Evolutionary conservation across 2,329 filamentous ascomycete genomes (phyloP).

Genomic region (Leptoxyphium fumago): DNA sequence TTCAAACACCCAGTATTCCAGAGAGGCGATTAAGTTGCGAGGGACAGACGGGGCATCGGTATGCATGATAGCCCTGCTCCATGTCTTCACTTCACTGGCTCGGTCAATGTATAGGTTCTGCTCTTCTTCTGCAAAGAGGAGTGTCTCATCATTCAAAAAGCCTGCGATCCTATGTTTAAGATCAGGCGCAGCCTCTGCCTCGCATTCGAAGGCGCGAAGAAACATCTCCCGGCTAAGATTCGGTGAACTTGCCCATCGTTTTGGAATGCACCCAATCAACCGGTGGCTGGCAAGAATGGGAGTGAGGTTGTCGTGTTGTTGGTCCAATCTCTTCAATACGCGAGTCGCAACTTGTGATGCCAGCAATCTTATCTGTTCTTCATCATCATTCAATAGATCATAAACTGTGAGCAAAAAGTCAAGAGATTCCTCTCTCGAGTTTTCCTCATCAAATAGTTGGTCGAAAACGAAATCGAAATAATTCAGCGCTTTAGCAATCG

Average conservation of each 20-base stretch:
- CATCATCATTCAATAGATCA: constrained; percentile 72
- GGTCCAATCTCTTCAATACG: constrained; percentile 25
- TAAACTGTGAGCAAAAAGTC: constrained; percentile 53
- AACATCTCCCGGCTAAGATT: constrained; percentile 7
- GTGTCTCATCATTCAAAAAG: constrained; percentile 37
- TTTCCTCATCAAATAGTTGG: background rate
- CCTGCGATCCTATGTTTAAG: constrained; percentile 13
- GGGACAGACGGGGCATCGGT: constrained; percentile 16
- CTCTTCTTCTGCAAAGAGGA: constrained; percentile 76
- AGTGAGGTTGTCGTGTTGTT: constrained; percentile 5
- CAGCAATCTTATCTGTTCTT: constrained; percentile 67
- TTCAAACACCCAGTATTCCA: constrained; percentile 33
- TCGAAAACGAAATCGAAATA: constrained; percentile 9
- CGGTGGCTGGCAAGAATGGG: constrained; percentile 34
- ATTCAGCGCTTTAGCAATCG: constrained; percentile 12
- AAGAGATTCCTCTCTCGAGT: constrained; percentile 24
- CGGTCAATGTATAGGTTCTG: constrained; percentile 90
- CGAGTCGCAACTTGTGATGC: constrained; percentile 38
- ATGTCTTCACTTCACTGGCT: constrained; percentile 56
- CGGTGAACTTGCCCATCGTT: constrained; percentile 4
- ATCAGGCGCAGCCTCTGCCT: constrained; percentile 1
- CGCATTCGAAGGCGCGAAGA: constrained; percentile 10
- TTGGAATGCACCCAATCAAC: constrained; percentile 20
- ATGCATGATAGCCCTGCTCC: constrained; percentile 39
- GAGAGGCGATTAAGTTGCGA: constrained; percentile 8